A percentile compares a stretch with the other conserved stretches of the same genome.
phyloP scores from a whole-genome alignment of 495 filamentous ascomycete species.

The Penicillium argentinense region DNA sequence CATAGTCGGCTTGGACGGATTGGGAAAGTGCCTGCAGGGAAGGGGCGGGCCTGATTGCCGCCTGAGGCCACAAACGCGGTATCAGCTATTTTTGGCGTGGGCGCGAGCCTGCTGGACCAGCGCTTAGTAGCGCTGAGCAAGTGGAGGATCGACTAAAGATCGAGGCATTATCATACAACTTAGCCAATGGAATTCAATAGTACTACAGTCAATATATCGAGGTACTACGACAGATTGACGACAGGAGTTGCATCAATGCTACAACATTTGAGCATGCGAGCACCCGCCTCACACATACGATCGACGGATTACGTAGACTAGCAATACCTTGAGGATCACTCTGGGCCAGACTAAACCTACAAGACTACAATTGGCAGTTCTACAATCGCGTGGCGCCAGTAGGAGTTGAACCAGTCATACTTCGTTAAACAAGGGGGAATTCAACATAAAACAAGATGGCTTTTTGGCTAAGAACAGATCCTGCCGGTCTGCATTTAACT shows the following conservation, averaged over 20 bases:
- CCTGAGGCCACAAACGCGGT: constrained; percentile 18
- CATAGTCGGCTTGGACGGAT: constrained; percentile 27
- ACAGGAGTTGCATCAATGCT: no score
- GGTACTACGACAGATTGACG: no score
- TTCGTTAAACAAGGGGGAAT: constrained; percentile 44
- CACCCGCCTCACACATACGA: no score
- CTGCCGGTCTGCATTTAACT: constrained; percentile 44
- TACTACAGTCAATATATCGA: no score
- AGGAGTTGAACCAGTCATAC: constrained; percentile 41
- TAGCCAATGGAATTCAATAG: no score
- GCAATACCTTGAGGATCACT: neutral
- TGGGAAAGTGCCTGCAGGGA: constrained; percentile 22
- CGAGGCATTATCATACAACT: no score
- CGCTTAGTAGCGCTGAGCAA: no score
- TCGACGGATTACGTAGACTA: constrained; percentile 1
- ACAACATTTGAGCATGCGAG: no score
- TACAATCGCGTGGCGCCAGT: constrained; percentile 14
- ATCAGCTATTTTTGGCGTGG: constrained; percentile 23
- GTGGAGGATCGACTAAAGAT: no score
- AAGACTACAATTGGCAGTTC: constrained; percentile 4
- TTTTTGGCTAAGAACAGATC: constrained; percentile 49
- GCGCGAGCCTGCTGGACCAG: no score
- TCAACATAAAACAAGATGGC: constrained; percentile 36
- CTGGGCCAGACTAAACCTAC: constrained; percentile 1
- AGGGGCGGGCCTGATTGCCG: neutral